Evolutionary conservation across 176 grass and related monocot species (phyloP).

Genomic region (Tillandsia leiboldiana): DNA sequence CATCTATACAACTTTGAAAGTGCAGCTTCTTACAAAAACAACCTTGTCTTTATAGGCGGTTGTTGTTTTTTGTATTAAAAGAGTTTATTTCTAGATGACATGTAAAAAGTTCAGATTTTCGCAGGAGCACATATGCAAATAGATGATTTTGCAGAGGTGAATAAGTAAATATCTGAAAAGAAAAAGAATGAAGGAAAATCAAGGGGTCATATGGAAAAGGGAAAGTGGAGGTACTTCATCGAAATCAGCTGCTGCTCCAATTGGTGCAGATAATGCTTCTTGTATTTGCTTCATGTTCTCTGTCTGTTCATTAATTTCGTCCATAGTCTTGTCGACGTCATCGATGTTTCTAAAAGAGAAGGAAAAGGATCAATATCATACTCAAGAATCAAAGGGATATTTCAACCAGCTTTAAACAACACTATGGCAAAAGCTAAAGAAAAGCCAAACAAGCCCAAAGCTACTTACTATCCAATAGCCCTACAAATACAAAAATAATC

Average conservation of each 20-base stretch:
- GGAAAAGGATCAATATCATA: neutral
- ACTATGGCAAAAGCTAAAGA: no score
- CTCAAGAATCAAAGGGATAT: neutral
- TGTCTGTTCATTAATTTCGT: slow-evolving; percentile 95
- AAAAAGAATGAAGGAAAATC: neutral
- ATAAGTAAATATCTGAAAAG: no score
- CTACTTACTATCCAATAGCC: neutral
- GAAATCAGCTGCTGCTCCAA: slow-evolving; percentile 80
- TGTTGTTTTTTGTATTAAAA: no score
- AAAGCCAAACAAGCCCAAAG: no score
- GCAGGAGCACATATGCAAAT: neutral
- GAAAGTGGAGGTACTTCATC: slow-evolving; percentile 51
- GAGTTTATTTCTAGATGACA: no score
- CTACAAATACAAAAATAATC: neutral
- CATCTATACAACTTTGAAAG: no score
- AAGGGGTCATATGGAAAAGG: neutral
- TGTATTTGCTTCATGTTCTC: slow-evolving; percentile 98
- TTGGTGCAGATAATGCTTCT: slow-evolving; percentile 62
- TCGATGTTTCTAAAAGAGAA: slow-evolving; percentile 72
- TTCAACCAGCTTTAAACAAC: no score
- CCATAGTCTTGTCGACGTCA: slow-evolving; percentile 95
- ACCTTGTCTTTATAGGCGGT: no score
- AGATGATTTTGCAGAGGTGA: no score
- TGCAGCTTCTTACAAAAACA: no score
- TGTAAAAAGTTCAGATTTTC: no score